phyloP scores from a whole-genome alignment of 2,329 filamentous ascomycete species.

The Ophiostoma sp. region DNA sequence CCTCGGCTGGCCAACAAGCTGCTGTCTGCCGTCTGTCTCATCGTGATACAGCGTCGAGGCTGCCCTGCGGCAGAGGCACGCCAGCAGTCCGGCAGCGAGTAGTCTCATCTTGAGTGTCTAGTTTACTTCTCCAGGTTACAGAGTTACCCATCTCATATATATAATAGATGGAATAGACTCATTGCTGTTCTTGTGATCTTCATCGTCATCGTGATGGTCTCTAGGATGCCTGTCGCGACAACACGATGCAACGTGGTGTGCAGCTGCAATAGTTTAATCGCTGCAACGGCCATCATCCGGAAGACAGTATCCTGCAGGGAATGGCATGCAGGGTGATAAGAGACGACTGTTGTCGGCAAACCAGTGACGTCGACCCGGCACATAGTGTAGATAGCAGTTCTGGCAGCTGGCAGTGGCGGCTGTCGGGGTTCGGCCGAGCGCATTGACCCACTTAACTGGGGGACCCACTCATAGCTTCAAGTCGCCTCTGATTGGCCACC shows the following conservation, averaged over 20 bases:
- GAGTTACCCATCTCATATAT: background rate
- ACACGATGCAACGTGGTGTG: background rate
- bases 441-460: background rate
- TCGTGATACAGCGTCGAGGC: background rate
- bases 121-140: background rate
- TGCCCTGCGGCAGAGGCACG: background rate
- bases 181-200: background rate
- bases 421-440: background rate
- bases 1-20: background rate
- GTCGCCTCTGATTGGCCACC: background rate
- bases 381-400: background rate
- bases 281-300: background rate
- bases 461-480: background rate
- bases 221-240: background rate
- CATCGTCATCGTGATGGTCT: background rate
- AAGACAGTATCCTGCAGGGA: background rate
- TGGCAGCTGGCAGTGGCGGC: constrained; percentile 2
- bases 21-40: background rate
- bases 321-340: background rate
- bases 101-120: background rate
- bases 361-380: background rate
- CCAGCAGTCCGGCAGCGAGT: background rate
- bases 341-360: background rate
- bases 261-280: background rate
- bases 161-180: background rate